A percentile compares a stretch with the other conserved stretches of the same genome.
Conservation (phyloP, 345 rosid genomes). For the Lepidium didymum region DNA sequence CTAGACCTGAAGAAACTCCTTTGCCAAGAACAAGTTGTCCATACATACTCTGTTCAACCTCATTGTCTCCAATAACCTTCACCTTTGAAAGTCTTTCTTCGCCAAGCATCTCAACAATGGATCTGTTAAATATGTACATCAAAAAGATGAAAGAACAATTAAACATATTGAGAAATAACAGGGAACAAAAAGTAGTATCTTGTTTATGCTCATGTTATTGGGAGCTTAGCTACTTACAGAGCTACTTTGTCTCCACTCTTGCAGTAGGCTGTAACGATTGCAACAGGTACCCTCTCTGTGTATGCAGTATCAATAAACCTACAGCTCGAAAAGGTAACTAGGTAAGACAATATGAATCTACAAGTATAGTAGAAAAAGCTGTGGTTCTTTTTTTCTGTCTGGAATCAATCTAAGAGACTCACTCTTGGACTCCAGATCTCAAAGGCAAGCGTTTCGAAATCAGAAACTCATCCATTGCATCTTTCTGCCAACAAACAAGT, state of each 20-base stretch:
- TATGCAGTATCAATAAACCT: conserved; percentile 73
- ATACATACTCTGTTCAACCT: conserved; percentile 68
- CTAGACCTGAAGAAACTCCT: conserved; percentile 49
- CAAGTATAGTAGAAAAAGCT: neutral
- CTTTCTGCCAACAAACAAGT: conserved; percentile 53
- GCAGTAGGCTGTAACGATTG: conserved; percentile 54
- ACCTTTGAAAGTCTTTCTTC: conserved; percentile 52
- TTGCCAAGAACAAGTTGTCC: conserved; percentile 69
- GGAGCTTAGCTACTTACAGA: conserved; percentile 37
- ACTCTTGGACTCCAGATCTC: conserved; percentile 85
- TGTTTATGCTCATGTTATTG: neutral
- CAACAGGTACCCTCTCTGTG: conserved; percentile 55
- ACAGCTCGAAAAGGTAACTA: conserved; percentile 23
- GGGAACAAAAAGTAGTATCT: neutral
- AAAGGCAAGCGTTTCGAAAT: conserved; percentile 56
- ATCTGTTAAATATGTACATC: conserved; percentile 32
- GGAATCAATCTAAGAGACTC: conserved; percentile 30
- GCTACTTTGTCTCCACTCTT: conserved; percentile 73
- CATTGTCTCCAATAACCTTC: conserved; percentile 57
- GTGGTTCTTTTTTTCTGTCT: neutral
- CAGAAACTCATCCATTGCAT: conserved; percentile 62
- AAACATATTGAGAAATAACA: neutral
- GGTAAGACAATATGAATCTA: neutral
- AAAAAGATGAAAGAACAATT: neutral
- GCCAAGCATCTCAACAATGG: conserved; percentile 74